Evolutionary conservation across 140 eudicot species (phyloP), one percentile per base, ranked within the genome.

Genomic region (Flaveria floridana): DNA sequence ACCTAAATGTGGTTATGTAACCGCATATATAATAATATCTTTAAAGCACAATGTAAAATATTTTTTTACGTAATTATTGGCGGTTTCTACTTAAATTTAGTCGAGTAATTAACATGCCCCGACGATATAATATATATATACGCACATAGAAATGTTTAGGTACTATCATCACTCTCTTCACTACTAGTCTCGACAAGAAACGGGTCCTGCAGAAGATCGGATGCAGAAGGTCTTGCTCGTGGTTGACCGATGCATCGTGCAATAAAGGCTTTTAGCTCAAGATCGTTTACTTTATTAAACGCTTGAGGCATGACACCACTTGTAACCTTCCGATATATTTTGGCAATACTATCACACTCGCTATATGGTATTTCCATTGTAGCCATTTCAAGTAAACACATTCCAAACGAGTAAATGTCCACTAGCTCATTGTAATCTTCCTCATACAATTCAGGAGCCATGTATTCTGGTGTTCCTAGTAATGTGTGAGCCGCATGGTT

Each of bases 391-490:
- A 70, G 47, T 16, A 70, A 70, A 26, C 74, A 69, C 74, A 69
- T 21, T 69, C 74, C 74, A 44, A 69, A 69, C 23, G 74, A 69
- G 58, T 69, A 70, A 11, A 70, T 51, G 15, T 70, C 75, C 21
- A 70, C 75, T 26, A 70, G 26, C 25, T 70, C 75, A 10, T 70
- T 70, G 63, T 70, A 70, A 50, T 50, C 44, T 50, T 70, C 74
- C 53, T 69, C 74, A 13, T 69, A 48, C 20, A 34, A 34, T 34
- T 34, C 75, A 8, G 75, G 75, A 19, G 75, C 75, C 75, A 70
- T 70, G 75, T 48, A 70, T 15, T 70, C 75, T 2, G 75, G 75
- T 50, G 75, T 70, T 26, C 75, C 75, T 70, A 51, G 61, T 50
- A 70, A n/a, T 0, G 75, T 46, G 8, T 51, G 48, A 12, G 64